Evolutionary conservation across 108 stramenopile species (phyloP), one percentile per base, ranked within the genome.

Genomic region (Discostella stelligeroides): DNA sequence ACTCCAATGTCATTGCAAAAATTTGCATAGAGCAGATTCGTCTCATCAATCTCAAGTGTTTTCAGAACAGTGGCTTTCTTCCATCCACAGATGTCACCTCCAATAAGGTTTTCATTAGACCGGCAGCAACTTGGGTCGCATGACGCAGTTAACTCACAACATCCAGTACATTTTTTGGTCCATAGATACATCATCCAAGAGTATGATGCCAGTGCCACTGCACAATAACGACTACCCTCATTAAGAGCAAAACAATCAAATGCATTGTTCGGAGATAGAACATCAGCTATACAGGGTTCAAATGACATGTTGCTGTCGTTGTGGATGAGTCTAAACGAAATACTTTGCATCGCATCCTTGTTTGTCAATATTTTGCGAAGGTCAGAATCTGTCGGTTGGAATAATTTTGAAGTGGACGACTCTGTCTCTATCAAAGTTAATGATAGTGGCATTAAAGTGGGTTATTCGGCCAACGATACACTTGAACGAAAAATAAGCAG

Each of bases 151-250:
- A 73, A 50, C 14, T 57, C 79, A 63, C 59, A 87, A 80, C 45
- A 90, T 46, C 38, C 96, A 82, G 24, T 86, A 76, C 49, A 92
- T 57, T 37, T 88, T 83, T 75, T 91, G 63, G 70, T 87, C 88
- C 87, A 96, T 12, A 93, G 54, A 66, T 92, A 95, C 15, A 96
- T 67, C 79, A 89, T 81, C 91, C 93, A 95, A 6, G 93, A 92
- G 70, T 96, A 96, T 24, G 94, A 91, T 18, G 92, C 84, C 7
- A 96, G 77, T 4, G 92, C 91, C 63, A 90, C 89, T 49, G 74
- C 73, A 18, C 85, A 76, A 76, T 88, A 93, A 17, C 86, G 86
- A 24, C 91, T 83, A 27, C 91, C 96, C 77, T 96, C 96, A 43
- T 84, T 79, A 34, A 96, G 25, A 9, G 76, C 57, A 11, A 63